phyloP scores from a whole-genome alignment of 495 filamentous ascomycete genomes.

The Letharia columbiana region DNA sequence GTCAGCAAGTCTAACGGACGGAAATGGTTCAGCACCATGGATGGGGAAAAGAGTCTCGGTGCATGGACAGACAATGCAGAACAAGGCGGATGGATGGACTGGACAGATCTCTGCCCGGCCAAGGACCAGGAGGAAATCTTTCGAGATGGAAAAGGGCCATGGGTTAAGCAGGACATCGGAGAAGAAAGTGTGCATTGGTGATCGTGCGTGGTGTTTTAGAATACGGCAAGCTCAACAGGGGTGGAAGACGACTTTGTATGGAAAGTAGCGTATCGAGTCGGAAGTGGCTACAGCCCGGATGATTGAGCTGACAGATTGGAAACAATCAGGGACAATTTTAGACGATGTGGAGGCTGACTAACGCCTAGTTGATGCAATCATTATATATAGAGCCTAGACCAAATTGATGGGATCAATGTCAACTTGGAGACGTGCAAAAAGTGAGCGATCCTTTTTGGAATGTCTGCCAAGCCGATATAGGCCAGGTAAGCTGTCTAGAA shows the following conservation, averaged over 20 bases:
- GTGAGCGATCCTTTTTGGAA: background rate
- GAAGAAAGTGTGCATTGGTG: conserved; percentile 1
- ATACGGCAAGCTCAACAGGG: background rate
- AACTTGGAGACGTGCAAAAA: background rate
- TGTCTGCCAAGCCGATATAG: background rate
- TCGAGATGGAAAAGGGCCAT: conserved; percentile 15
- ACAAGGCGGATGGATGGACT: conserved; percentile 14
- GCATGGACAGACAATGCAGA: conserved; percentile 16
- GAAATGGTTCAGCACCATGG: conserved; percentile 7
- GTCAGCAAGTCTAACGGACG: background rate
- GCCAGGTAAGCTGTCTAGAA: too few relatives aligned
- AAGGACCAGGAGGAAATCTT: conserved; percentile 16
- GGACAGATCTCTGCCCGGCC: conserved; percentile 12
- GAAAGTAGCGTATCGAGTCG: background rate
- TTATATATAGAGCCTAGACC: background rate
- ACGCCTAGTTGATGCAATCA: background rate
- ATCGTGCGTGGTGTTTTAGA: background rate
- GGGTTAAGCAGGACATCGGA: background rate
- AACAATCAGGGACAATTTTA: background rate
- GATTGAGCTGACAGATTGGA: background rate
- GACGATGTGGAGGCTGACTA: background rate
- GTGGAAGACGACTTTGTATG: background rate
- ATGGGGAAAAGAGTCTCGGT: conserved; percentile 6
- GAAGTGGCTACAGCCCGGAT: background rate
- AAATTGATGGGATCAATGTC: background rate